A percentile compares a stretch with the other conserved stretches of the same genome.
Conservation (phyloP, 2,329 filamentous ascomycete genomes). For the Calonectria fujianensis region DNA sequence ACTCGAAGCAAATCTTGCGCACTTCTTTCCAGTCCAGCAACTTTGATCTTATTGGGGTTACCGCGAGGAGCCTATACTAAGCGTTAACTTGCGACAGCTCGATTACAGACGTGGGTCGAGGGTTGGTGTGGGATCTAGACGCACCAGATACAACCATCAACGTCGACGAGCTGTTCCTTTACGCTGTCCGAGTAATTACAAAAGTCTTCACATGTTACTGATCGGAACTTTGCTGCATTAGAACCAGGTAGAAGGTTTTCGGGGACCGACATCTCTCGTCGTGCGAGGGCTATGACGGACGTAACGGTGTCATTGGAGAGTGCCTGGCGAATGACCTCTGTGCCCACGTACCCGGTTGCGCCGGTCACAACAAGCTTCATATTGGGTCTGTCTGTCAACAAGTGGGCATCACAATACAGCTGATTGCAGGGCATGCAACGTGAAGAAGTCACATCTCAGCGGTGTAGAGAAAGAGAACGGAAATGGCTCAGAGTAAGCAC, state of each 20-base stretch:
- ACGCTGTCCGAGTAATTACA: neutral
- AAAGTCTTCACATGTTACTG: neutral
- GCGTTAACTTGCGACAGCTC: neutral
- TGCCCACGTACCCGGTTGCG: slow-evolving; percentile 4
- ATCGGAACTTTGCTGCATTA: neutral
- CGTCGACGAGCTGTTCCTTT: neutral
- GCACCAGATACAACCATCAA: neutral
- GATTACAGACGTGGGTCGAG: neutral
- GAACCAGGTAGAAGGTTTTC: neutral
- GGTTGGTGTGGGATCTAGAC: neutral
- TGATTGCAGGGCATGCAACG: neutral
- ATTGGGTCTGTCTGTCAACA: neutral
- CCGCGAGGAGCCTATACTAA: neutral
- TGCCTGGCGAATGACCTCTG: slow-evolving; percentile 12
- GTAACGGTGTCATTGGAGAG: slow-evolving; percentile 4
- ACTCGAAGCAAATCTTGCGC: slow-evolving; percentile 2
- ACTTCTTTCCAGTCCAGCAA: neutral
- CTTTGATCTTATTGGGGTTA: neutral
- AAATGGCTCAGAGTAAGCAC: slow-evolving; percentile 1
- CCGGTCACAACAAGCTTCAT: slow-evolving; percentile 4
- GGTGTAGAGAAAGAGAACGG: neutral
- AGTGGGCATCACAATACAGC: neutral
- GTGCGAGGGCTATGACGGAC: neutral
- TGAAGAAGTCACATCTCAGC: neutral
- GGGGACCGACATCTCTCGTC: neutral